Evolutionary conservation across 2,329 filamentous ascomycete species (phyloP), one percentile per base, ranked within the genome.

Genomic region (Drechslerella coelobrocha): DNA sequence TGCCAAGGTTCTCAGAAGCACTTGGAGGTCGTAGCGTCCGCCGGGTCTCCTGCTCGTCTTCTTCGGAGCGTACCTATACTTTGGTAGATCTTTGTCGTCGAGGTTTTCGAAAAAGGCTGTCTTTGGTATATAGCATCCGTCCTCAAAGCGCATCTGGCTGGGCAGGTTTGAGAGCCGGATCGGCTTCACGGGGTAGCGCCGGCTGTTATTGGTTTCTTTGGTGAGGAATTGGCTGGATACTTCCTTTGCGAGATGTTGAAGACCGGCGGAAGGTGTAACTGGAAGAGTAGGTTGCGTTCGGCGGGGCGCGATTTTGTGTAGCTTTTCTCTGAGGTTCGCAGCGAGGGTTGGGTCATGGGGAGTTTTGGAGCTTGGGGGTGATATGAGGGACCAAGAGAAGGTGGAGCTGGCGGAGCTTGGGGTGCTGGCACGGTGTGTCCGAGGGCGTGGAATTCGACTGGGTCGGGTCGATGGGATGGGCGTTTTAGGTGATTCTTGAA

Each of bases 21-120:
- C 12, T 4, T 51, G 43, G 17, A 69, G 29, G 17, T 69, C 62
- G 27, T 62, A 56, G 9, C 45, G 51, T 12, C 57, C 50, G 52
- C 53, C 61, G 24, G 51, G 26, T 12, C 31, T 21, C 7, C 48
- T 61, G 24, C 41, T 23, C 19, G 39, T 12, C 26, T 53, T 69
- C 45, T 47, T 69, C 7, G 43, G 19, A 7, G 12, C 48, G n/a
- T 39, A 23, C 7, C 14, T 26, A 29, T 37, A 26, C n/a, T 53
- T 56, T 14, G 34, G n/a, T 17, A 12, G 6, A 9, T 41, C 48
- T 6, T 2, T 41, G 1, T 41, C 24, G 1, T 12, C 6, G 17
- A 6, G 12, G 12, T 31, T 31, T 12, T 45, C 12, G 48, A 61
- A 61, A 21, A 54, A 47, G n/a, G n/a, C n/a, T n/a, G n/a, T n/a